phyloP scores from a whole-genome alignment of 1,284 basidiomycete species.

The Pascua sp. region DNA sequence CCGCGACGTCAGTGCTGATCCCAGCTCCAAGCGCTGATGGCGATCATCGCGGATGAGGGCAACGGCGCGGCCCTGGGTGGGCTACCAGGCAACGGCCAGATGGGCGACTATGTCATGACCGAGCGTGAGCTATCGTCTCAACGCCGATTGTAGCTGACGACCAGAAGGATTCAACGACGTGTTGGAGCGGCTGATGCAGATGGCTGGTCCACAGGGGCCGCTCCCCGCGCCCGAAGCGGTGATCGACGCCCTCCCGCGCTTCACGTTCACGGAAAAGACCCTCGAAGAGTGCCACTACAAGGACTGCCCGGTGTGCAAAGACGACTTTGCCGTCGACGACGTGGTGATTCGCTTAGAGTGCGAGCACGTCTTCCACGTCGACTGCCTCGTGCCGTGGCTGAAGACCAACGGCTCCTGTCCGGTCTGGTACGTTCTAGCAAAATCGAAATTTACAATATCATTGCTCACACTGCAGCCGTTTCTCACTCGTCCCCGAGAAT shows the following conservation, averaged over 20 bases:
- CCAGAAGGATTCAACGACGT: conserved; percentile 44
- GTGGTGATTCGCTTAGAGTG: conserved; percentile 43
- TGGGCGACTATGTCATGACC: conserved; percentile 47
- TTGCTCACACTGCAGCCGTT: conserved; percentile 20
- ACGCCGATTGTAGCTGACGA: neutral
- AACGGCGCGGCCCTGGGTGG: conserved; percentile 8
- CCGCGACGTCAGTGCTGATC: neutral
- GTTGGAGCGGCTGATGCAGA: conserved; percentile 46
- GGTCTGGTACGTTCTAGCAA: conserved; percentile 36
- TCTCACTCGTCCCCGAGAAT: conserved; percentile 8
- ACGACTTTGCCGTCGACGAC: conserved; percentile 41
- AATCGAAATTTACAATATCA: neutral
- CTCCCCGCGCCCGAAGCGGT: conserved; percentile 42
- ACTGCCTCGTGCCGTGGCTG: conserved; percentile 48
- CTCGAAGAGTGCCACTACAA: conserved; percentile 40
- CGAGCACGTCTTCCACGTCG: conserved; percentile 47
- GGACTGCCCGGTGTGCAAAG: conserved; percentile 48
- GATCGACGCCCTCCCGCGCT: conserved; percentile 43
- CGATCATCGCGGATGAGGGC: conserved; percentile 30
- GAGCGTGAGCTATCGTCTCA: conserved; percentile 27
- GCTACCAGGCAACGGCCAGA: conserved; percentile 23
- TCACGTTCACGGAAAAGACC: conserved; percentile 35
- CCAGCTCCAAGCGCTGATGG: conserved; percentile 34
- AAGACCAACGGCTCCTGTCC: conserved; percentile 48
- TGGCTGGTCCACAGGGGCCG: conserved; percentile 45